Conservation (phyloP, 495 filamentous ascomycete genomes). For the Hypomontagnella submonticulosa region DNA sequence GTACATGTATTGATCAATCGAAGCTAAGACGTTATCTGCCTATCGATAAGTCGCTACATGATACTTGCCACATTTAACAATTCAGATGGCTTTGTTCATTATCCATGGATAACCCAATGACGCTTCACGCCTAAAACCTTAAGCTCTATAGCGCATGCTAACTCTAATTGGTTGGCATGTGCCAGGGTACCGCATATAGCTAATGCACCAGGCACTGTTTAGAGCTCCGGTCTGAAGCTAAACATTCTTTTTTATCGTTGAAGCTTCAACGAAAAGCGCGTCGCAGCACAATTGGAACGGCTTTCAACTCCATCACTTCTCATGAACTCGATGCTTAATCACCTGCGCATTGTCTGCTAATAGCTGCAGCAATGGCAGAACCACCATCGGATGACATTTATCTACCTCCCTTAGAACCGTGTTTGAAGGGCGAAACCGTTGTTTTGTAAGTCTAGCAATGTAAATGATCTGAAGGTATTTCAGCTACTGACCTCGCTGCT, state of each 20-base stretch:
- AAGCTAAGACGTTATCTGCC: background rate
- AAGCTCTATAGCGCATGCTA: background rate
- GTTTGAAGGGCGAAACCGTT: constrained; percentile 56
- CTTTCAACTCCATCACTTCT: constrained; percentile 34
- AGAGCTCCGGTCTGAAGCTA: background rate
- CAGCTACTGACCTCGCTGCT: constrained; percentile 34
- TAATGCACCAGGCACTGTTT: background rate
- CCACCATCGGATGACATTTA: constrained; percentile 58
- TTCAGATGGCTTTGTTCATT: too few species aligned
- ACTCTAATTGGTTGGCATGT: constrained; percentile 7
- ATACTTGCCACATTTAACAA: background rate
- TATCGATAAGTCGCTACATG: constrained; percentile 28
- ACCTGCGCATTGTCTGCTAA: constrained; percentile 59
- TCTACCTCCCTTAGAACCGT: constrained; percentile 60
- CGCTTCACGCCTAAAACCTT: too few species aligned
- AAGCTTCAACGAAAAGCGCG: constrained; percentile 35
- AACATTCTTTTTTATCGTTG: constrained; percentile 15
- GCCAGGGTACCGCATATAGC: background rate
- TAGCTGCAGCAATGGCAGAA: constrained; percentile 74
- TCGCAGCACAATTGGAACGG: constrained; percentile 31
- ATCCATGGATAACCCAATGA: too few species aligned
- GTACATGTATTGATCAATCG: too few species aligned
- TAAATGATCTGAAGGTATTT: background rate
- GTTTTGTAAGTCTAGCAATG: constrained; percentile 52
- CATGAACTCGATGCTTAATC: constrained; percentile 47